Conservation (phyloP, 2,329 filamentous ascomycete species). For the Clonostachys rosea region DNA sequence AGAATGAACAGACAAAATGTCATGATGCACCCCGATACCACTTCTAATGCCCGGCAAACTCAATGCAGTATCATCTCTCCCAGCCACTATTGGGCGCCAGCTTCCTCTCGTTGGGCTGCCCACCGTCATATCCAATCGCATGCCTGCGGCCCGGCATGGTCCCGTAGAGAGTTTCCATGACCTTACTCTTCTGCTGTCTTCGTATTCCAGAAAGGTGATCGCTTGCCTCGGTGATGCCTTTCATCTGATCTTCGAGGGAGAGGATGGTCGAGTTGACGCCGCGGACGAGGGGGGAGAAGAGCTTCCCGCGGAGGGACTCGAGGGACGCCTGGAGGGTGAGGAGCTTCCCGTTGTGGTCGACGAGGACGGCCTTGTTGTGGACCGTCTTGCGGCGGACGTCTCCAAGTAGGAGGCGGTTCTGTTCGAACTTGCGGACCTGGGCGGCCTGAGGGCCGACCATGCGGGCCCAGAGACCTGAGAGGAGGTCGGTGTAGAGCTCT, state of each 20-base stretch:
- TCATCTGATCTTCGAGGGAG: constrained; percentile 80
- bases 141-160: constrained; percentile 23
- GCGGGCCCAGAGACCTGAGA: constrained; percentile 80
- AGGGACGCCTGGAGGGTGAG: constrained; percentile 81
- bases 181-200: constrained; percentile 74
- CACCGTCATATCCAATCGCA: constrained; percentile 17
- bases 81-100: too few species aligned
- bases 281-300: constrained; percentile 79
- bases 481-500: constrained; percentile 72
- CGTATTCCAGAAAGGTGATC: constrained; percentile 71
- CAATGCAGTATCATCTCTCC: too few species aligned
- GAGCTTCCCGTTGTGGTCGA: constrained; percentile 82
- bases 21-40: too few species aligned
- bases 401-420: constrained; percentile 75
- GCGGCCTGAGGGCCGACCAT: constrained; percentile 73
- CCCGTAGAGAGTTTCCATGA: constrained; percentile 77
- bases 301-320: constrained; percentile 75
- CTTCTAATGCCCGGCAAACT: too few species aligned
- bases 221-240: constrained; percentile 75
- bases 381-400: constrained; percentile 80
- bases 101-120: too few species aligned
- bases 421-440: constrained; percentile 84
- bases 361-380: constrained; percentile 79
- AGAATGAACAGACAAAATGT: too few species aligned
- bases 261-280: constrained; percentile 64